Evolutionary conservation across 2,329 filamentous ascomycete genomes (phyloP).

Genomic region (Metarhizium sp.): DNA sequence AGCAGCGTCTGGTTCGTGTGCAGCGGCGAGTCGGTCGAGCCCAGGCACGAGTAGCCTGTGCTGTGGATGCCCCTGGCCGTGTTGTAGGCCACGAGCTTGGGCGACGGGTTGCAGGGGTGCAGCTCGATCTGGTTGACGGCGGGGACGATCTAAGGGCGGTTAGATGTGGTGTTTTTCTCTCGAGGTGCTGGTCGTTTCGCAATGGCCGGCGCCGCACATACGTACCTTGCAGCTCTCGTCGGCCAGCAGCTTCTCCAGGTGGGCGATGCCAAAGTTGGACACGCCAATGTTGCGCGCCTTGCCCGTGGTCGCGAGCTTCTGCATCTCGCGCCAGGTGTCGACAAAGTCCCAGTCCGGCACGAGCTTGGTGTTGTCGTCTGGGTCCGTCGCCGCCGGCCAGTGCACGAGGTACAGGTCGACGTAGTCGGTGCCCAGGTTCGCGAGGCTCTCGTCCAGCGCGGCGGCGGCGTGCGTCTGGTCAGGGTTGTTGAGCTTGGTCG

Average conservation of each 20-base stretch:
- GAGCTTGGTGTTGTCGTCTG: constrained; percentile 55
- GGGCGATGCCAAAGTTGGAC: constrained; percentile 75
- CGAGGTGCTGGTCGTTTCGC: no score
- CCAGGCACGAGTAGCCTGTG: constrained; percentile 67
- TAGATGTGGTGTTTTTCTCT: neutral
- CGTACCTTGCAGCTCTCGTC: constrained; percentile 64
- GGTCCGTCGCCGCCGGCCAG: constrained; percentile 59
- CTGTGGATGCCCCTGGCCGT: constrained; percentile 63
- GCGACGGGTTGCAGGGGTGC: constrained; percentile 73
- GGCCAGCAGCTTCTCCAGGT: constrained; percentile 68
- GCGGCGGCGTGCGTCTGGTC: constrained; percentile 62
- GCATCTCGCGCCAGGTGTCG: constrained; percentile 71
- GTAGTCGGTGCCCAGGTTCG: constrained; percentile 53
- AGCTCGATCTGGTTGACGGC: constrained; percentile 79
- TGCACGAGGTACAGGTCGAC: constrained; percentile 65
- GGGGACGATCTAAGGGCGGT: constrained; percentile 35
- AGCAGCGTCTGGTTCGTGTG: constrained; percentile 56
- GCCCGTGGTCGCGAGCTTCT: constrained; percentile 57
- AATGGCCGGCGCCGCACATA: constrained; percentile 3
- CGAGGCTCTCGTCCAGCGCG: constrained; percentile 50
- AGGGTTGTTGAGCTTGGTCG: constrained; percentile 76
- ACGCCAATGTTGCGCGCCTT: constrained; percentile 77
- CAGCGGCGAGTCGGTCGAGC: constrained; percentile 60
- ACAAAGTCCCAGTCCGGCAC: constrained; percentile 72
- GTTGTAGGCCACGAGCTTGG: constrained; percentile 67